Evolutionary conservation across 352 stramenopile genomes (phyloP).

Genomic region (Globisporangium paddicum): DNA sequence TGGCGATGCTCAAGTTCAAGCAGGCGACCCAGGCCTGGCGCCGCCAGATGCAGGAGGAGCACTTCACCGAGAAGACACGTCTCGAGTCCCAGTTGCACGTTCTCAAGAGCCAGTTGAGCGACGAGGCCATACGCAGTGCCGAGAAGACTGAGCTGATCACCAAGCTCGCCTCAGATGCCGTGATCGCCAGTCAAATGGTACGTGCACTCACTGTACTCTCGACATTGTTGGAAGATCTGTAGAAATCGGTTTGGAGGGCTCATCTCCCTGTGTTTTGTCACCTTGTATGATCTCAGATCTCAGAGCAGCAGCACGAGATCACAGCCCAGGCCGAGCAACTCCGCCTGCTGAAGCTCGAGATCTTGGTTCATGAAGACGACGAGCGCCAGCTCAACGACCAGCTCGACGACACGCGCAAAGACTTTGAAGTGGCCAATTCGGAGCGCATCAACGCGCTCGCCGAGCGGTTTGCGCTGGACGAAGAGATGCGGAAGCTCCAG

Average conservation of each 20-base stretch:
- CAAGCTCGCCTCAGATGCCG: conserved; percentile 40
- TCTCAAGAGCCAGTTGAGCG: conserved; percentile 21
- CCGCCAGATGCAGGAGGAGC: conserved; percentile 43
- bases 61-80: conserved; percentile 28
- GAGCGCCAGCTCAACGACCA: conserved; percentile 56
- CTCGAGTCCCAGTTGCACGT: conserved; percentile 31
- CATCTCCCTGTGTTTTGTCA: neutral
- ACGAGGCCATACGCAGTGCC: conserved; percentile 28
- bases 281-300: conserved; percentile 21
- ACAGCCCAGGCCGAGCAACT: conserved; percentile 36
- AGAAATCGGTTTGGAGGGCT: neutral
- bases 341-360: conserved; percentile 56
- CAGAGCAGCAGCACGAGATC: conserved; percentile 32
- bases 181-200: conserved; percentile 30
- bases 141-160: conserved; percentile 50
- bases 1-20: conserved; percentile 86
- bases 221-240: neutral
- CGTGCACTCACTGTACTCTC: neutral
- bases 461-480: conserved; percentile 49
- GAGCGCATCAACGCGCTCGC: conserved; percentile 61
- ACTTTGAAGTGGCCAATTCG: conserved; percentile 66
- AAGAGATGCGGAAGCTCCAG: conserved; percentile 60
- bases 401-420: conserved; percentile 46
- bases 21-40: conserved; percentile 55
- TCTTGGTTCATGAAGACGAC: conserved; percentile 64